Evolutionary conservation across 228 moss, liverwort and hornwort species (phyloP), one percentile per base, ranked within the genome.

Genomic region (Sphagnum fallax): DNA sequence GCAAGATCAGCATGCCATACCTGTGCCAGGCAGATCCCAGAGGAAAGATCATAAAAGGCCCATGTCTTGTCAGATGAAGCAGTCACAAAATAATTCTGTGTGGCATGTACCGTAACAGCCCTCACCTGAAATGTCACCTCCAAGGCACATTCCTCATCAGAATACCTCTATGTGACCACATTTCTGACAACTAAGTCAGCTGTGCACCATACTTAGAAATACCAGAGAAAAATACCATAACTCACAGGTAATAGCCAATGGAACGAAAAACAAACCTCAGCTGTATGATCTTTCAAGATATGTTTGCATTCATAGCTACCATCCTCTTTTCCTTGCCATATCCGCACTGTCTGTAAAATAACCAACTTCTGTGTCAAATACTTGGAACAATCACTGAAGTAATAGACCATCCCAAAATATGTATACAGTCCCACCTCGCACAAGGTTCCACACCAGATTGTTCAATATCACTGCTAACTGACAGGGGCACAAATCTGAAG

Each of bases 41-140:
- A 72, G 55, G 84, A 80, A 10, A 97, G 87, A 75, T 97, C 97
- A 66, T 93, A 97, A 68, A 97, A 97, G 55, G 89, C 91, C 97
- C 97, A 97, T 49, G 88, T 90, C 81, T 93, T 93, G 47, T 97
- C 97, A 57, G 85, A 72, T 49, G 97, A 97, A 50, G 91, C 90
- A 16, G 93, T 90, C 53, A 97, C 97, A 59, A 91, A 97, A 69
- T 97, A 97, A 69, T 97, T 93, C 71, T 87, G 90, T 53, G 97
- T 97, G 10, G 97, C 97, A 76, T 97, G 97, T 71, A 97, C 81
- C 52, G 93, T 97, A 52, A 97, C 97, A 60, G 97, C 93, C 83
- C 88, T 87, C 51, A 97, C 91, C 97, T 97, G 81, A 61, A 71
- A 51, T 5, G 52, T 6, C 15, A 13, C 2, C 49, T 49, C 50